phyloP scores from a whole-genome alignment of 768 basidiomycete species.

The Tricholoma saponaceum region DNA sequence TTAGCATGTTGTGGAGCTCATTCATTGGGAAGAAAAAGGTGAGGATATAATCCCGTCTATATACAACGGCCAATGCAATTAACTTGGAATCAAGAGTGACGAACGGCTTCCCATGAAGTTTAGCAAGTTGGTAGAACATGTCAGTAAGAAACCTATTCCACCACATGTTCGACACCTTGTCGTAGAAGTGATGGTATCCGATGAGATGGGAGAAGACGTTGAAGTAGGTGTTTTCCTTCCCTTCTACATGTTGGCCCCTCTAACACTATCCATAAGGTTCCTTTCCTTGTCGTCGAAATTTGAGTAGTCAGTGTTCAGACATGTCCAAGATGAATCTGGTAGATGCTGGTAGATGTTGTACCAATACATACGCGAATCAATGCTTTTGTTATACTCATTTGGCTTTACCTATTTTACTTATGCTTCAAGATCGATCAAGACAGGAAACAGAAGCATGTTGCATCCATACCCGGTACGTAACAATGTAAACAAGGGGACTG shows the following conservation, averaged over 20 bases:
- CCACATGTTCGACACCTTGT: conserved; percentile 80
- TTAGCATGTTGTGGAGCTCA: conserved; percentile 97
- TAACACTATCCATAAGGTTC: conserved; percentile 47
- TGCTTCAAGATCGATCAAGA: too few species aligned
- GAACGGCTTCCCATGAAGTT: conserved; percentile 89
- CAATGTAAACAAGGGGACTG: conserved; percentile 19
- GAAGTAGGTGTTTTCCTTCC: conserved; percentile 51
- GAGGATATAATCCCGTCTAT: conserved; percentile 14
- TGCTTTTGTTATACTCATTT: too few species aligned
- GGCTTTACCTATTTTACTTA: too few species aligned
- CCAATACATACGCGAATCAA: neutral
- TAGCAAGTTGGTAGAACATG: conserved; percentile 85
- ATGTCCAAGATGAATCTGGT: conserved; percentile 16
- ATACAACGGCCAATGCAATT: neutral
- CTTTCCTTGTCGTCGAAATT: conserved; percentile 75
- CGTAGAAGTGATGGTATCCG: conserved; percentile 92
- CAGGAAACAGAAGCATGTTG: conserved; percentile 28
- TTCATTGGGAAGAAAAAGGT: conserved; percentile 95
- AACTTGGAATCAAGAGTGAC: conserved; percentile 52
- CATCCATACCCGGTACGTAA: conserved; percentile 26
- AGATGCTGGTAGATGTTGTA: conserved; percentile 6
- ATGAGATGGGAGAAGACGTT: conserved; percentile 92
- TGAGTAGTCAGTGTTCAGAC: conserved; percentile 43
- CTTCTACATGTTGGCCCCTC: neutral
- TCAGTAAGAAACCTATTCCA: conserved; percentile 91